Percentiles rank a stretch among this genome's conserved stretches.
These are phyloP conservation scores for Eremochloa ophiuroides DNA, from an alignment of 176 grass and related monocot genomes.

Conservation along the genomic window DNA sequence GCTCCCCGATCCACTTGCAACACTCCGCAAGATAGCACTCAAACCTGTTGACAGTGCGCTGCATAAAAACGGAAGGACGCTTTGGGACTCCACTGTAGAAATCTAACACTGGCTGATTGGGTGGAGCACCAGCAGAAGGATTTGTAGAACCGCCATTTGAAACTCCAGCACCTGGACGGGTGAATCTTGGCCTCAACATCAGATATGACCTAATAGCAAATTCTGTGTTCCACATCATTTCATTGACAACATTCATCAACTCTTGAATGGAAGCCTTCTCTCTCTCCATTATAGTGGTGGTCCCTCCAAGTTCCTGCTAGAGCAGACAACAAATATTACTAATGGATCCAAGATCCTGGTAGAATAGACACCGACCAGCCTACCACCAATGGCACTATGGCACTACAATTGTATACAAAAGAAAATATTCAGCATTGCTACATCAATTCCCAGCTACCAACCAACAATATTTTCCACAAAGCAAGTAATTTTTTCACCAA, in stretches of 20 bases:
- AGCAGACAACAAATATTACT: not conserved
- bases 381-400: not conserved
- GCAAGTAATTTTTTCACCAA: not conserved
- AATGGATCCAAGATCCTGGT: constrained; percentile 16
- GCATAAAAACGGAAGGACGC: constrained; percentile 73
- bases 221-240: constrained; percentile 88
- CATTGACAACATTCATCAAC: constrained; percentile 59
- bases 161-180: constrained; percentile 40
- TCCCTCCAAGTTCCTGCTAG: constrained; percentile 72
- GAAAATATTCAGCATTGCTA: not conserved
- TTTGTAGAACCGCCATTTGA: constrained; percentile 43
- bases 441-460: not conserved
- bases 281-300: constrained; percentile 79
- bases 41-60: constrained; percentile 71
- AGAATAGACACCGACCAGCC: not conserved
- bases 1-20: constrained; percentile 79
- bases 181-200: constrained; percentile 78
- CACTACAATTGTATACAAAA: not conserved
- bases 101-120: constrained; percentile 68
- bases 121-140: constrained; percentile 22
- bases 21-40: constrained; percentile 85
- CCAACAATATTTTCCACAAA: not conserved
- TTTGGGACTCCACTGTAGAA: constrained; percentile 95
- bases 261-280: constrained; percentile 81
- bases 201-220: constrained; percentile 85